Conservation (phyloP, 768 basidiomycete genomes). For the Auricularia sp. region DNA sequence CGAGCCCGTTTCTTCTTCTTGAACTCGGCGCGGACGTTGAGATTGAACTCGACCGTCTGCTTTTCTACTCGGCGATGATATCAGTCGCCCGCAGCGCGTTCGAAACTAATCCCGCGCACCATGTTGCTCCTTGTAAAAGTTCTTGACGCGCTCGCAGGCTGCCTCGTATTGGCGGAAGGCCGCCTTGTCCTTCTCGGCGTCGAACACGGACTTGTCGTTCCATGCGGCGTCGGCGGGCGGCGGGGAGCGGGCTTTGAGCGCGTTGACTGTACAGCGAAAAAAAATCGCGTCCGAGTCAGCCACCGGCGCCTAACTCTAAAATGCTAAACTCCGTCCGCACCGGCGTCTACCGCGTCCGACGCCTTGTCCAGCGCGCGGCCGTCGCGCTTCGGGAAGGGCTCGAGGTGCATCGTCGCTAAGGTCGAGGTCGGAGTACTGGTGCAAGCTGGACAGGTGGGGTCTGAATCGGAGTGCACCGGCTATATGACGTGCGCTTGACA, state of each 20-base stretch:
- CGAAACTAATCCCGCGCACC: background rate
- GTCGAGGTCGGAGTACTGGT: no score
- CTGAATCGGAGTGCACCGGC: no score
- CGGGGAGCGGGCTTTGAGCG: slow-evolving; percentile 41
- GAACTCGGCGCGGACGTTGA: slow-evolving; percentile 66
- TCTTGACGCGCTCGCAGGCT: slow-evolving; percentile 69
- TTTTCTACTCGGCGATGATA: slow-evolving; percentile 43
- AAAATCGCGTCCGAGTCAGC: background rate
- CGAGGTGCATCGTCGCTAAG: background rate
- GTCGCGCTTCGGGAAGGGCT: slow-evolving; percentile 10
- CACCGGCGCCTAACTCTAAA: background rate
- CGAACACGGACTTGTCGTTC: slow-evolving; percentile 50
- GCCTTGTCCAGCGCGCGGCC: slow-evolving; percentile 30
- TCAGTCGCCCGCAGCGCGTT: background rate
- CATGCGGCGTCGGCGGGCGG: slow-evolving; percentile 23
- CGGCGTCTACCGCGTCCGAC: slow-evolving; percentile 42
- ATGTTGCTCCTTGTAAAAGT: background rate
- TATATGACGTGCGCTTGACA: no score
- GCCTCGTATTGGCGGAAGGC: slow-evolving; percentile 63
- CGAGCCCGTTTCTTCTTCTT: slow-evolving; percentile 53
- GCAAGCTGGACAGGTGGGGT: no score
- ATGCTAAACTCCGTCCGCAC: slow-evolving; percentile 20
- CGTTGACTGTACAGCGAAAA: slow-evolving; percentile 42
- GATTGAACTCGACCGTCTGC: slow-evolving; percentile 80
- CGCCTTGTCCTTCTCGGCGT: slow-evolving; percentile 53